Evolutionary conservation across 2,329 filamentous ascomycete genomes (phyloP), one percentile per base, ranked within the genome.

Genomic region (Colletotrichum tropicale): DNA sequence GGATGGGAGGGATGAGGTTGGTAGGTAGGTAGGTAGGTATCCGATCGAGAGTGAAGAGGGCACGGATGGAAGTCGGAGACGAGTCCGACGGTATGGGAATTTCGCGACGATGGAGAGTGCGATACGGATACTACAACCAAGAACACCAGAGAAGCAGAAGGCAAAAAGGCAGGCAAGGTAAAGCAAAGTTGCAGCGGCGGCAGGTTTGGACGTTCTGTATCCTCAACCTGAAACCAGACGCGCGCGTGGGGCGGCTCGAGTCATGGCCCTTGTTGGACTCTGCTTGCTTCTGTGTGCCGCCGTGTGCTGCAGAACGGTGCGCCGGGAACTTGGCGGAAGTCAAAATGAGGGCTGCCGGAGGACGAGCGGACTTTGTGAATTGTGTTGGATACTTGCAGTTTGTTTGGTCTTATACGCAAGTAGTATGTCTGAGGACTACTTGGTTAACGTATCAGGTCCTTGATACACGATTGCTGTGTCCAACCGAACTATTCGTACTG

Each of bases 151-250:
- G 64, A 21, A 12, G 38, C 28, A 16, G 26, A 21, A 32, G 38
- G 13, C 21, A 15, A 28, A 21, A 48, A 52, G 43, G 4, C 43
- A 52, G n/a, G 43, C 43, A 52, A 21, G 43, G 43, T 2, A 48
- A 38, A 36, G 21, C 12, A n/a, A 26, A 28, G 15, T 52, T 4
- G 43, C 43, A 52, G 12, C 18, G n/a, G 24, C 16, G 34, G 34
- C n/a, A n/a, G 38, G 38, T 48, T 48, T 48, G 36, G 8, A 43
- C 8, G 36, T 43, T 16, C 36, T 43, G 38, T 21, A 52, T 21
- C 43, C 10, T 52, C 24, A 21, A 70, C 67, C 67, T 70, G 67
- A 70, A 70, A 70, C 67, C 67, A 70, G 67, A 70, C 55, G 56
- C 67, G 56, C 67, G 67, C 56, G 67, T 62, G 56, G 67, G 67